Conservation (phyloP, 192 early-diverging fungal species). For the Entomortierella parvispora region DNA sequence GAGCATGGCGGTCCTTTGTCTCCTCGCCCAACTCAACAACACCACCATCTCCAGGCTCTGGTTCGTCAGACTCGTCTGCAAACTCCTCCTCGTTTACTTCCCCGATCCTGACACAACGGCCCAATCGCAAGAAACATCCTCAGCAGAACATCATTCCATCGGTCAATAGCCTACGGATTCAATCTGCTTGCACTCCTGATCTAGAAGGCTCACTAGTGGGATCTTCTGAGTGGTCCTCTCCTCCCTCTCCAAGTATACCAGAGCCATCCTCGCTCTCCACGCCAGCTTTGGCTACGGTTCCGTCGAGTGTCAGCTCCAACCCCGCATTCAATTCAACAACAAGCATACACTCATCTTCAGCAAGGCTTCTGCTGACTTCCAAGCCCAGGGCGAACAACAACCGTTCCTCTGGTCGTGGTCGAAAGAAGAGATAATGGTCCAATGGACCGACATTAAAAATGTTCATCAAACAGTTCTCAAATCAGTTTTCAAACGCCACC, state of each 20-base stretch:
- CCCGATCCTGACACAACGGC: conserved; percentile 22
- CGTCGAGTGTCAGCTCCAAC: not conserved
- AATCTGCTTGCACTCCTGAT: conserved; percentile 5
- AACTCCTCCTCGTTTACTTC: conserved; percentile 22
- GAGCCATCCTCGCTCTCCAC: conserved; percentile 2
- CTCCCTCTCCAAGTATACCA: conserved; percentile 7
- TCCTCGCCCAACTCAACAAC: conserved; percentile 49
- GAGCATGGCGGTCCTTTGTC: conserved; percentile 42
- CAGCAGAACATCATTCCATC: not conserved
- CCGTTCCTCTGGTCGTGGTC: too few relatives aligned
- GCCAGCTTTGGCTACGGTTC: not conserved
- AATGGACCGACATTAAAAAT: too few relatives aligned
- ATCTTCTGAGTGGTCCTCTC: not conserved
- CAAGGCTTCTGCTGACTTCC: too few relatives aligned
- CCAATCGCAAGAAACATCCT: not conserved
- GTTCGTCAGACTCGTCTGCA: conserved; percentile 18
- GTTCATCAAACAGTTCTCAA: too few relatives aligned
- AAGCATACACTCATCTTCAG: not conserved
- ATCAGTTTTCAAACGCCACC: too few relatives aligned
- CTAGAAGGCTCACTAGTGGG: not conserved
- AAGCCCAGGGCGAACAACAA: too few relatives aligned
- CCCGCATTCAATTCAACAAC: not conserved
- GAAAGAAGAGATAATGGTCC: too few relatives aligned
- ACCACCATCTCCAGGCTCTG: conserved; percentile 36
- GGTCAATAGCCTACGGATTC: conserved; percentile 6